Conservation (phyloP, 108 stramenopile genomes). For the Skeletonema grethae region DNA sequence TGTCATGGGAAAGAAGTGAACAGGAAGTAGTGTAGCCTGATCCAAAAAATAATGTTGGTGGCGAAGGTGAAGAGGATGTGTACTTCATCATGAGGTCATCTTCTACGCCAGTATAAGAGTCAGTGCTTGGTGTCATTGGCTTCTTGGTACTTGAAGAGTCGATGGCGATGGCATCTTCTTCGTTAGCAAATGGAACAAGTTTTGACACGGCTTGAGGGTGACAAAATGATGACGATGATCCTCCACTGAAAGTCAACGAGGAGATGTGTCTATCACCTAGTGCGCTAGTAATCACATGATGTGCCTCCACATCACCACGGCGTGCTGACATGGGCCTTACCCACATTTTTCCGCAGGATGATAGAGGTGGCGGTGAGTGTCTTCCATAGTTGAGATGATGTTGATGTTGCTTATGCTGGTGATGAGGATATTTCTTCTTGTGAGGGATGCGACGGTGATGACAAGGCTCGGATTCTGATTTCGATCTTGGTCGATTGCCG, state of each 20-base stretch:
- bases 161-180: neutral
- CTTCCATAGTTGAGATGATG: neutral
- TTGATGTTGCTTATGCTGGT: neutral
- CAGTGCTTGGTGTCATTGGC: neutral
- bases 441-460: neutral
- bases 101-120: neutral
- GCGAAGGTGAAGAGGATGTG: neutral
- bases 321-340: neutral
- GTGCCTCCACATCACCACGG: neutral
- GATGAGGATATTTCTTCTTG: neutral
- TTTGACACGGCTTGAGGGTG: neutral
- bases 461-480: neutral
- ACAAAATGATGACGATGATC: neutral
- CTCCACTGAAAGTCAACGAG: neutral
- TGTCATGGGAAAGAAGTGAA: too few relatives aligned
- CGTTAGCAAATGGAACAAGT: neutral
- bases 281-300: neutral
- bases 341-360: conserved; percentile 3
- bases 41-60: neutral
- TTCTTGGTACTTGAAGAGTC: neutral
- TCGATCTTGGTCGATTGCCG: neutral
- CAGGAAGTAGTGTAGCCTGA: too few relatives aligned
- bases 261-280: neutral
- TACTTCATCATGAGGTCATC: conserved; percentile 1
- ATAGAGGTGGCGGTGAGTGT: neutral